A percentile compares a stretch with the other conserved stretches of the same genome.
Conservation (phyloP, 495 filamentous ascomycete species). For the Barbatosphaeria neglecta region DNA sequence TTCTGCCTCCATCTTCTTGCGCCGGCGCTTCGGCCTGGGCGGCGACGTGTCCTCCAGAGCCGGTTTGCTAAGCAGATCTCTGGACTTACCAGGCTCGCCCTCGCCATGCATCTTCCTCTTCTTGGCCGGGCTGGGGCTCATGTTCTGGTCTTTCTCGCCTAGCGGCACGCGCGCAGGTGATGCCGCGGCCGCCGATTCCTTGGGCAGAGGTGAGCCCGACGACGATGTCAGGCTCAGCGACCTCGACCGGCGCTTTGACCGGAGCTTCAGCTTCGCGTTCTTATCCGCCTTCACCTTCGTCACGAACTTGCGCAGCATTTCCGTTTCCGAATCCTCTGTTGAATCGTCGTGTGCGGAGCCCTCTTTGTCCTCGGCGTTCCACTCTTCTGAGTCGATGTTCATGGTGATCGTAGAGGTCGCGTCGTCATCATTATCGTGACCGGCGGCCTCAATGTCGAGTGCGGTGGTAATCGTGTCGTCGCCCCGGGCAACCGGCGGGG, state of each 20-base stretch:
- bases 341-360: constrained; percentile 18
- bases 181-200: constrained; percentile 17
- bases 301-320: constrained; percentile 33
- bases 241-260: constrained; percentile 12
- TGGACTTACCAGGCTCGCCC: constrained; percentile 1
- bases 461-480: neutral
- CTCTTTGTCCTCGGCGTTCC: constrained; percentile 11
- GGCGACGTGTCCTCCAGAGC: constrained; percentile 3
- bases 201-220: constrained; percentile 16
- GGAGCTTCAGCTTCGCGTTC: constrained; percentile 12
- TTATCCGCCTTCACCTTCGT: constrained; percentile 35
- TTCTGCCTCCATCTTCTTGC: constrained; percentile 11
- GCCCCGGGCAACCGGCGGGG: neutral
- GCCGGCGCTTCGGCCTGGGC: constrained; percentile 15
- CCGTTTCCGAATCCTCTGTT: constrained; percentile 30
- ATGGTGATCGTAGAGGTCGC: neutral
- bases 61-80: neutral
- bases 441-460: neutral
- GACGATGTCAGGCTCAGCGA: constrained; percentile 11
- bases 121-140: constrained; percentile 20
- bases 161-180: constrained; percentile 21
- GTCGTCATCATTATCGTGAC: neutral
- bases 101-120: constrained; percentile 20
- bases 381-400: neutral
- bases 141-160: constrained; percentile 24